phyloP scores from a whole-genome alignment of 805 yeast genomes.

The Jamesozyma rosinii region DNA sequence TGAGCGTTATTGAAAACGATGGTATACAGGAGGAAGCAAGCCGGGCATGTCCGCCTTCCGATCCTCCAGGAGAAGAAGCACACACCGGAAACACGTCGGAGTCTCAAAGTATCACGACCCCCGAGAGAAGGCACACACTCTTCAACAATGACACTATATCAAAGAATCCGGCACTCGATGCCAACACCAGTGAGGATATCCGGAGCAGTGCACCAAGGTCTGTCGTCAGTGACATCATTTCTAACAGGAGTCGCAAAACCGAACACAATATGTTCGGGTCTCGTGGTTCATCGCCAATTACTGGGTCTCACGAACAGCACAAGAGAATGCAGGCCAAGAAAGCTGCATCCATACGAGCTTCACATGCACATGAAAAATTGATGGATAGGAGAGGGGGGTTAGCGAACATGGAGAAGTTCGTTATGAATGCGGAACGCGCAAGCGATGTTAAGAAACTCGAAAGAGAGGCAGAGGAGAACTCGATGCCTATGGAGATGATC shows the following conservation, averaged over 20 bases:
- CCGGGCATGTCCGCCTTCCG: not conserved
- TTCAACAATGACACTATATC: too few species aligned
- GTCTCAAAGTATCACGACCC: not conserved
- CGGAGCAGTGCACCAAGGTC: not conserved
- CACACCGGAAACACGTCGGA: not conserved
- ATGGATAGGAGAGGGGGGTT: slow-evolving; percentile 20
- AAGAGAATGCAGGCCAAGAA: not conserved
- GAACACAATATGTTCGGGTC: not conserved
- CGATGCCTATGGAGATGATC: slow-evolving; percentile 14
- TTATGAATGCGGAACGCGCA: slow-evolving; percentile 18
- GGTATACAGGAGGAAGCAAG: not conserved
- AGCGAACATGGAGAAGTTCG: slow-evolving; percentile 22
- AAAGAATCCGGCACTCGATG: too few species aligned
- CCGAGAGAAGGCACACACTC: not conserved
- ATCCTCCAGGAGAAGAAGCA: not conserved
- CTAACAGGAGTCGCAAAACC: not conserved
- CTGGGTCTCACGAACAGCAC: not conserved
- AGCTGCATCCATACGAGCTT: not conserved
- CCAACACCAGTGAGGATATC: not conserved
- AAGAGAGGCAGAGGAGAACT: slow-evolving; percentile 14
- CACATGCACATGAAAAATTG: not conserved
- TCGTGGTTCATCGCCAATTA: slow-evolving; percentile 1
- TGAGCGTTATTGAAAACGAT: not conserved
- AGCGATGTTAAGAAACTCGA: slow-evolving; percentile 12
- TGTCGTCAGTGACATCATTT: slow-evolving; percentile 1